A percentile compares a stretch with the other conserved stretches of the same genome.
Conservation (phyloP, 495 filamentous ascomycete genomes). For the Trichoderma orchidacearum region DNA sequence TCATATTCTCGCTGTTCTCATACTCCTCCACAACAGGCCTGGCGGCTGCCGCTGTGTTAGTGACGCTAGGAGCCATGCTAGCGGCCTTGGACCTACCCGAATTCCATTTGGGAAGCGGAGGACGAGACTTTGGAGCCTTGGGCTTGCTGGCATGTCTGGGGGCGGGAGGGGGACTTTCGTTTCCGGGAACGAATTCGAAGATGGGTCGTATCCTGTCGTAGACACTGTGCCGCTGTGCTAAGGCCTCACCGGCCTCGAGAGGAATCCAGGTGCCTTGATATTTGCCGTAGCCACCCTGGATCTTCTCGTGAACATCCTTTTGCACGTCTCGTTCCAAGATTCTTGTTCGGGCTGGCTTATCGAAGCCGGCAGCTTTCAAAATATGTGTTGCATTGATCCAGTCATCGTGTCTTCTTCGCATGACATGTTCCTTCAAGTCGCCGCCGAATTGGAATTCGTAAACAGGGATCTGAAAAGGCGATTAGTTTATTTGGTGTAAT, state of each 20-base stretch:
- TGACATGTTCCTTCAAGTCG: slow-evolving; percentile 60
- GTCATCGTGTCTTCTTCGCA: slow-evolving; percentile 78
- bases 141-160: slow-evolving; percentile 82
- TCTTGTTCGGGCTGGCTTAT: slow-evolving; percentile 82
- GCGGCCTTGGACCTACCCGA: slow-evolving; percentile 18
- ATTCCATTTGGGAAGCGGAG: slow-evolving; percentile 39
- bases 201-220: slow-evolving; percentile 70
- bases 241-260: slow-evolving; percentile 59
- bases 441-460: slow-evolving; percentile 72
- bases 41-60: slow-evolving; percentile 7
- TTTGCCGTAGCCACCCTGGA: slow-evolving; percentile 97
- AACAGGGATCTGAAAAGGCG: slow-evolving; percentile 58
- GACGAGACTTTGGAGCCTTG: slow-evolving; percentile 45
- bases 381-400: slow-evolving; percentile 96
- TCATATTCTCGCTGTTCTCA: slow-evolving; percentile 36
- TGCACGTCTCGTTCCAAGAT: slow-evolving; percentile 96
- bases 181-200: slow-evolving; percentile 77
- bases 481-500: neutral
- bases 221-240: slow-evolving; percentile 76
- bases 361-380: slow-evolving; percentile 55
- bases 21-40: slow-evolving; percentile 25
- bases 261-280: slow-evolving; percentile 99
- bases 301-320: slow-evolving; percentile 90
- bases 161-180: slow-evolving; percentile 79
- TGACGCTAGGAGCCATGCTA: slow-evolving; percentile 6